A percentile compares a stretch with the other conserved stretches of the same genome.
These are phyloP conservation scores for Westerdykella ornata DNA, from an alignment of 2,329 filamentous ascomycete genomes.

Conservation along the genomic window DNA sequence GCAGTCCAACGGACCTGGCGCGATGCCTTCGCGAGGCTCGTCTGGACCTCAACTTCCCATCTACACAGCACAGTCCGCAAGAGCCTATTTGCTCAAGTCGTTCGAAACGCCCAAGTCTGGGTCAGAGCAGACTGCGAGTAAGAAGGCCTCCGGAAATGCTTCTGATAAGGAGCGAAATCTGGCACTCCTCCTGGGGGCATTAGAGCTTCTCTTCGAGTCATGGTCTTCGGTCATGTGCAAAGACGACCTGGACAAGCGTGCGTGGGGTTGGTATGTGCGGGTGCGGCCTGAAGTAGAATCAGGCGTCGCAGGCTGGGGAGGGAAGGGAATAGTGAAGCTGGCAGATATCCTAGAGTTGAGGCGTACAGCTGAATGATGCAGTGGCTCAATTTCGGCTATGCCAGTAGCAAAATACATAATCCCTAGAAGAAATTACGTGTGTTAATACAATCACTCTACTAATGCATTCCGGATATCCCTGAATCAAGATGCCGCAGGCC, in stretches of 20 bases:
- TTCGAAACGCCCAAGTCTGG: constrained; percentile 49
- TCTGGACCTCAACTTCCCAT: constrained; percentile 56
- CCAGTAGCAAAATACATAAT: not conserved
- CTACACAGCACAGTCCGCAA: constrained; percentile 64
- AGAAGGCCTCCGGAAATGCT: constrained; percentile 44
- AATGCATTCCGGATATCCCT: not conserved
- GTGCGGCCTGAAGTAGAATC: constrained; percentile 69
- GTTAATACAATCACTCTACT: too few species aligned
- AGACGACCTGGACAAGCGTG: constrained; percentile 65
- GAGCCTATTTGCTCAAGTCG: constrained; percentile 51
- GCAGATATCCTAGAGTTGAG: constrained; percentile 49
- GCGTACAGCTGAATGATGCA: constrained; percentile 7
- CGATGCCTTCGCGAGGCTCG: constrained; percentile 6
- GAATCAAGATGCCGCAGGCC: not conserved
- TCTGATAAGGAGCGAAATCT: constrained; percentile 64
- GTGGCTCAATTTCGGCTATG: not conserved
- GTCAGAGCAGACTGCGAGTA: constrained; percentile 25
- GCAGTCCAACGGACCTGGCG: constrained; percentile 37
- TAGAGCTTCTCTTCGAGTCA: constrained; percentile 66
- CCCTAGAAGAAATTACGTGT: not conserved
- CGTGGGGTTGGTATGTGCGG: constrained; percentile 75
- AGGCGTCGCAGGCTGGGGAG: constrained; percentile 75
- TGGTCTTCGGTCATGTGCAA: constrained; percentile 60
- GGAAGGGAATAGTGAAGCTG: constrained; percentile 64
- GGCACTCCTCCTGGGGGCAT: constrained; percentile 59